Conservation (phyloP, 129 eudicot genomes). For the Flaveria linearis region DNA sequence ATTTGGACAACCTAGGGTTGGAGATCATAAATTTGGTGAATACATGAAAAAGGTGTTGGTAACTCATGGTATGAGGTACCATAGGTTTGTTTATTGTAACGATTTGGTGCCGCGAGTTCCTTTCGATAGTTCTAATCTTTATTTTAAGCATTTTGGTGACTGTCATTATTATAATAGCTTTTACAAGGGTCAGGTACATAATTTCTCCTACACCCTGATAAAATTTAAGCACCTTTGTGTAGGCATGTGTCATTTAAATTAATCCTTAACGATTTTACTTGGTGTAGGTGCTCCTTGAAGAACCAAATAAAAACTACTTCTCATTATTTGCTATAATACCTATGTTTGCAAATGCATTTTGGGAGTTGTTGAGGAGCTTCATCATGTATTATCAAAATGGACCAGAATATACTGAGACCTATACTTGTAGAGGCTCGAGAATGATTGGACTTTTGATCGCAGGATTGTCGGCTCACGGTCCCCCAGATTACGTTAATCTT, state of each 20-base stretch:
- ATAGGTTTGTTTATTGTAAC: slow-evolving; percentile 57
- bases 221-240: background rate
- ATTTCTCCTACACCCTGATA: background rate
- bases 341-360: slow-evolving; percentile 42
- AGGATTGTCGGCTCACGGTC: slow-evolving; percentile 51
- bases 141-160: slow-evolving; percentile 63
- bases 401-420: slow-evolving; percentile 49
- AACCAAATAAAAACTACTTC: slow-evolving; percentile 68
- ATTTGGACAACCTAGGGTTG: slow-evolving; percentile 76
- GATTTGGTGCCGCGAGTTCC: slow-evolving; percentile 72
- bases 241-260: background rate
- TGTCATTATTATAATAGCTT: slow-evolving; percentile 53
- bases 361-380: slow-evolving; percentile 75
- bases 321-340: slow-evolving; percentile 40
- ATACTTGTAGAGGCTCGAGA: slow-evolving; percentile 37
- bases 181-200: slow-evolving; percentile 57
- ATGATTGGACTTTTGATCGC: slow-evolving; percentile 46
- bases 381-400: slow-evolving; percentile 47
- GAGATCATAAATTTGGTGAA: slow-evolving; percentile 53
- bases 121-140: slow-evolving; percentile 38
- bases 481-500: slow-evolving; percentile 60
- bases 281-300: slow-evolving; percentile 54
- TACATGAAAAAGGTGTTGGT: slow-evolving; percentile 44
- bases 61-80: slow-evolving; percentile 38
- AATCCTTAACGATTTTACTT: background rate